Conservation (phyloP, 108 stramenopile species). For the Cyclotella baltica region DNA sequence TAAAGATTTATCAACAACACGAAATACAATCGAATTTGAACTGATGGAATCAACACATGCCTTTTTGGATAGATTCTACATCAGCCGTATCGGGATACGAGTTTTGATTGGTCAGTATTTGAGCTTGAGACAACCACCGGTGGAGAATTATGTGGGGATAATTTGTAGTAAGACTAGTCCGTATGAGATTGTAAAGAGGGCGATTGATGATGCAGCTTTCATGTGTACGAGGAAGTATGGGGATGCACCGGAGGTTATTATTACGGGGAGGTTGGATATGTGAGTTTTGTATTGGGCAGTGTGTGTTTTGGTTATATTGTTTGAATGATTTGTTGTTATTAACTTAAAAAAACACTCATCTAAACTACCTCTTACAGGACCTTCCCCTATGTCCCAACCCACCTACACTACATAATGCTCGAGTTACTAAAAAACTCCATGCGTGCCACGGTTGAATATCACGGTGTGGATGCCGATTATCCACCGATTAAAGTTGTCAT, state of each 20-base stretch:
- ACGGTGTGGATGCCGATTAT: conserved; percentile 90
- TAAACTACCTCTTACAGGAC: conserved; percentile 39
- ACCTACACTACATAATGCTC: conserved; percentile 95
- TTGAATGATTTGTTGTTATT: neutral
- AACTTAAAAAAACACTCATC: neutral
- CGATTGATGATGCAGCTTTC: conserved; percentile 96
- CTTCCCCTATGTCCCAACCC: conserved; percentile 94
- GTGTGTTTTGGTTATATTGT: neutral
- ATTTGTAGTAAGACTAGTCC: conserved; percentile 88
- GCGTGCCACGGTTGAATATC: conserved; percentile 98
- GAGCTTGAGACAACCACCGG: conserved; percentile 84
- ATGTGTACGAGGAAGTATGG: conserved; percentile 98
- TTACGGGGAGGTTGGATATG: conserved; percentile 93
- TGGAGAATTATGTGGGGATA: conserved; percentile 92
- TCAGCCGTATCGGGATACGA: conserved; percentile 97
- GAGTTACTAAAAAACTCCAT: conserved; percentile 98
- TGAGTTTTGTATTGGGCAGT: conserved; percentile 13
- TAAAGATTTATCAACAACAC: conserved; percentile 9
- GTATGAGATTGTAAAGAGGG: conserved; percentile 94
- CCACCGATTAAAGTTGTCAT: conserved; percentile 97
- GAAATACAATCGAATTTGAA: conserved; percentile 55
- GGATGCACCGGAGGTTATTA: conserved; percentile 98
- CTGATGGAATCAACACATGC: conserved; percentile 86
- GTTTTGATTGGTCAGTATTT: conserved; percentile 98
- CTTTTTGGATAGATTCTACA: conserved; percentile 98